phyloP scores from a whole-genome alignment of 2,329 filamentous ascomycete species.

The Sporothrix humicola region DNA sequence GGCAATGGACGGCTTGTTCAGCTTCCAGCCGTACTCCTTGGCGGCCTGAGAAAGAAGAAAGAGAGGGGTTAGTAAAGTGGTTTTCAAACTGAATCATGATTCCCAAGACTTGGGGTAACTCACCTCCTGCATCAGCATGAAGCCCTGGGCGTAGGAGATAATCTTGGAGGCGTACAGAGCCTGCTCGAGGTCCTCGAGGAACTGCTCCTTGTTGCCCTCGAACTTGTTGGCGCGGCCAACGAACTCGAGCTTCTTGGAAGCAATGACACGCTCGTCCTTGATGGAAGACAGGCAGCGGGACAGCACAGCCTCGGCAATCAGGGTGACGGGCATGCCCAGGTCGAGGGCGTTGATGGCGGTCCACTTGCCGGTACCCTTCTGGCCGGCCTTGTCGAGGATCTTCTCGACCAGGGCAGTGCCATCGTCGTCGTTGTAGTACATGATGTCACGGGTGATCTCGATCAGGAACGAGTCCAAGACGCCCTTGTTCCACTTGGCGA shows the following conservation, averaged over 20 bases:
- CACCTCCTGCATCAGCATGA: constrained; percentile 97
- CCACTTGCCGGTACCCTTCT: constrained; percentile 99
- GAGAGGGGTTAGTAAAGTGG: background rate
- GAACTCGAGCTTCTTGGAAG: constrained; percentile 75
- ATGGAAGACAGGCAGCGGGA: constrained; percentile 91
- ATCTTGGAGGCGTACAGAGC: constrained; percentile 99
- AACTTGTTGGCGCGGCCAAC: constrained; percentile 79
- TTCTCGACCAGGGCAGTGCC: constrained; percentile 92
- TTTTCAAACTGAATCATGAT: no score
- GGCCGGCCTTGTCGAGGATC: constrained; percentile 96
- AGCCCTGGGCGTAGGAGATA: constrained; percentile 98
- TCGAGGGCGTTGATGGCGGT: constrained; percentile 99
- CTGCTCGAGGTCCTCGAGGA: constrained; percentile 97
- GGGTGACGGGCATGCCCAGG: constrained; percentile 96
- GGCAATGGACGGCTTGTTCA: constrained; percentile 99
- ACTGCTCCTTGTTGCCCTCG: constrained; percentile 86
- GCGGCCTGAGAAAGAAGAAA: constrained; percentile 60
- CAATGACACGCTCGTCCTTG: constrained; percentile 89
- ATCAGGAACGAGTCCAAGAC: constrained; percentile 99
- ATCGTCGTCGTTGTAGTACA: constrained; percentile 98
- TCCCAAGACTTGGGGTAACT: background rate
- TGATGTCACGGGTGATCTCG: constrained; percentile 97
- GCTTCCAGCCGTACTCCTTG: constrained; percentile 96
- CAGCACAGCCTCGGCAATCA: constrained; percentile 97
- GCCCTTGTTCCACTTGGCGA: constrained; percentile 97